Evolutionary conservation across 2,329 filamentous ascomycete genomes (phyloP).

Genomic region (Colletotrichum falcatum): DNA sequence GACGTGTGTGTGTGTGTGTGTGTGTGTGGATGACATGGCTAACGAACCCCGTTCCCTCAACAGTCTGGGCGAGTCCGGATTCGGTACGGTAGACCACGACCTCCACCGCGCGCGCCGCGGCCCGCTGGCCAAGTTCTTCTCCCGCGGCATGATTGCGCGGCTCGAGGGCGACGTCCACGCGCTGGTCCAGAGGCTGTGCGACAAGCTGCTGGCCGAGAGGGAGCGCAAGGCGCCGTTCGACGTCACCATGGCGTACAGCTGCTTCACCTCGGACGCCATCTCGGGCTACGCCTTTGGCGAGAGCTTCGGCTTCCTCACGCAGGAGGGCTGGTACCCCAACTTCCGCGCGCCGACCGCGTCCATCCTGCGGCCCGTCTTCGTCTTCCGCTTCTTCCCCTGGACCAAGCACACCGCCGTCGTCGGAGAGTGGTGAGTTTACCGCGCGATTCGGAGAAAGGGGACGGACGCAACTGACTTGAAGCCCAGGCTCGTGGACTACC

Average conservation of each 20-base stretch:
- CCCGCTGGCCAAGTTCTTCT: conserved; percentile 50
- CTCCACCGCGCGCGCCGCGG: conserved; percentile 46
- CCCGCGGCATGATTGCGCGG: conserved; percentile 46
- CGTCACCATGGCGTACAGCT: conserved; percentile 52
- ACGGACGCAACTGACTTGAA: not conserved
- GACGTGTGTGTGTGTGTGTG: no score
- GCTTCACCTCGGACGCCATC: conserved; percentile 55
- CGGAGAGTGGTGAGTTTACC: conserved; percentile 41
- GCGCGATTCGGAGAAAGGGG: no score
- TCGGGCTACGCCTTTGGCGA: conserved; percentile 54
- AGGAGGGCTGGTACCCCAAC: conserved; percentile 53
- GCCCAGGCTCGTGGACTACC: conserved; percentile 35
- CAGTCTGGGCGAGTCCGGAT: conserved; percentile 43
- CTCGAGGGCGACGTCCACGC: conserved; percentile 48
- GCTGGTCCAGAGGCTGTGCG: conserved; percentile 46
- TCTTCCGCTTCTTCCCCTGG: conserved; percentile 46
- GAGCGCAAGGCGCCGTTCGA: conserved; percentile 47
- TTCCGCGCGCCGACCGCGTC: conserved; percentile 45
- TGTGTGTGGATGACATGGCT: no score
- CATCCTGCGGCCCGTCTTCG: conserved; percentile 42
- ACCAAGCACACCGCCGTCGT: conserved; percentile 39
- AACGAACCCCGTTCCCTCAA: conserved; percentile 4
- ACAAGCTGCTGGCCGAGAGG: conserved; percentile 47
- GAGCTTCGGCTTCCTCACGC: conserved; percentile 49
- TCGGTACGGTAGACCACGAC: conserved; percentile 46